phyloP scores from a whole-genome alignment of 208 protist genomes.

The Wallacemonas sp. region DNA sequence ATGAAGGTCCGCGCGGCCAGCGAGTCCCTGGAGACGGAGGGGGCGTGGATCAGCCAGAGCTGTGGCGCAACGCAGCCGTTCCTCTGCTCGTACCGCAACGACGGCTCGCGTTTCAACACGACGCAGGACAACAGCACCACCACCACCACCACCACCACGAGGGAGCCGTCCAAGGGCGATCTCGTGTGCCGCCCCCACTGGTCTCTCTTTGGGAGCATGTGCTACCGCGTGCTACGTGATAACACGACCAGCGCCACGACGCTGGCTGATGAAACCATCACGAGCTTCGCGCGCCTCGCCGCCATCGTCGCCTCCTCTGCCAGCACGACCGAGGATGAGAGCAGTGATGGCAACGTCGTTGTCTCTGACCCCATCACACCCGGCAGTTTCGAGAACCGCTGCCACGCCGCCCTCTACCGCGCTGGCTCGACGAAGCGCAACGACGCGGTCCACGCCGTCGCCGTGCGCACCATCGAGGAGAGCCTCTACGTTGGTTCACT shows the following conservation, averaged over 20 bases:
- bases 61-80: conserved; percentile 55
- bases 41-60: conserved; percentile 45
- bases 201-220: conserved; percentile 25
- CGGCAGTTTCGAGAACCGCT: conserved; percentile 42
- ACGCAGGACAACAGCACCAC: neutral
- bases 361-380: conserved; percentile 23
- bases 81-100: conserved; percentile 71
- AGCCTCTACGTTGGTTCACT: conserved; percentile 49
- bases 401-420: conserved; percentile 30
- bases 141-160: conserved; percentile 27
- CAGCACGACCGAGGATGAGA: neutral
- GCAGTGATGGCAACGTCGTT: neutral
- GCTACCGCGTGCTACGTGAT: conserved; percentile 34
- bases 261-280: neutral
- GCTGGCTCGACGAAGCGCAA: conserved; percentile 24
- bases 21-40: conserved; percentile 12
- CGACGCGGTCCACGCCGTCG: conserved; percentile 35
- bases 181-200: conserved; percentile 5
- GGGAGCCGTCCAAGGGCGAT: neutral
- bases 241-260: too few relatives aligned
- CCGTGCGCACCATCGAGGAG: conserved; percentile 39
- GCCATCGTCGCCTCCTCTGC: neutral
- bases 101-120: conserved; percentile 39
- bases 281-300: neutral
- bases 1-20: conserved; percentile 24